phyloP scores from a whole-genome alignment of 805 yeast genomes.

The Brettanomyces naardenensis region DNA sequence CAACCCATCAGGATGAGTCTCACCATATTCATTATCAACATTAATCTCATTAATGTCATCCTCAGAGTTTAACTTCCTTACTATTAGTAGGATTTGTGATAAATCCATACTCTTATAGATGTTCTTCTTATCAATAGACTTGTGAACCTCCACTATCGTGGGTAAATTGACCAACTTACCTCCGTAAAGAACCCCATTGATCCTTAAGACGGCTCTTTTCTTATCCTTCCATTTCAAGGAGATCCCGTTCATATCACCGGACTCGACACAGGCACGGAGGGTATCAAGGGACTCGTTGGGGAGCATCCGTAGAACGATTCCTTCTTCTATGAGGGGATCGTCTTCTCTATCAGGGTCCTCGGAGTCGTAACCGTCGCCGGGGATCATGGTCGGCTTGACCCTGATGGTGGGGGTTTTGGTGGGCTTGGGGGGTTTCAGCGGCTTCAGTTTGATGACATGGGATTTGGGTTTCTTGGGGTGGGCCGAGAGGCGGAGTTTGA shows the following conservation, averaged over 20 bases:
- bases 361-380: slow-evolving; percentile 94
- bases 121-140: slow-evolving; percentile 83
- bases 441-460: too few species aligned
- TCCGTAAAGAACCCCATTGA: slow-evolving; percentile 66
- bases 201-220: slow-evolving; percentile 65
- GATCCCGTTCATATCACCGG: slow-evolving; percentile 65
- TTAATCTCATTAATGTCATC: slow-evolving; percentile 36
- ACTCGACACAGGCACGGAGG: slow-evolving; percentile 66
- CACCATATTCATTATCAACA: slow-evolving; percentile 34
- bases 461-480: too few species aligned
- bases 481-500: too few species aligned
- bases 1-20: slow-evolving; percentile 64
- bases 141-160: slow-evolving; percentile 77
- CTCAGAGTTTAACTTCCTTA: slow-evolving; percentile 41
- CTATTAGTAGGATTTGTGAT: slow-evolving; percentile 75
- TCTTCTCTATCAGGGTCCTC: slow-evolving; percentile 96
- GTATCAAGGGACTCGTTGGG: slow-evolving; percentile 62
- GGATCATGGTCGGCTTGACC: slow-evolving; percentile 56
- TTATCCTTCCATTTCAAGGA: slow-evolving; percentile 78
- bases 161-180: slow-evolving; percentile 89
- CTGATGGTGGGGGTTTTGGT: slow-evolving; percentile 37
- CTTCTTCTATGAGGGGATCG: slow-evolving; percentile 88
- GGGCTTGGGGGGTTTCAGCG: neutral
- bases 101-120: slow-evolving; percentile 81
- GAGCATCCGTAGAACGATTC: slow-evolving; percentile 69